Base-by-base conservation (phyloP, 1,139 yeast species). In the Debaryomycetaceae sp. region DNA sequence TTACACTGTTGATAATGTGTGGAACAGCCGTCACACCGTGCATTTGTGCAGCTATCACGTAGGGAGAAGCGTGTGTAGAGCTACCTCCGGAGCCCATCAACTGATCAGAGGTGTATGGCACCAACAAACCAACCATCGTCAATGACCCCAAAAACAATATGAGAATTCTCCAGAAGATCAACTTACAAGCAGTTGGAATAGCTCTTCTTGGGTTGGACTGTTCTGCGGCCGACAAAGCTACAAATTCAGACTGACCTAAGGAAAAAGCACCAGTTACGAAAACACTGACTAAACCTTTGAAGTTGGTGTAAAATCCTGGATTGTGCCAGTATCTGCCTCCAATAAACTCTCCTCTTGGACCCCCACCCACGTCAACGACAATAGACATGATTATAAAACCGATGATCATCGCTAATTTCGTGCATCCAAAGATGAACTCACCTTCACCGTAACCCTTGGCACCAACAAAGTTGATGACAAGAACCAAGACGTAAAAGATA, bases 21-120 rank as follows among this genome's bases (percentile, higher is more conserved):
- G 82, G 83, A 45, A 84, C 68, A 47, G 80, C 83, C 40, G 61
- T 65, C 51, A 78, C 72, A 50, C 82, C 82, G 39, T 77, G 81
- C 41, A 72, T 69, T 39, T 63, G 68, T 48, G 81, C 74, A 37
- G 86, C 84, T 60, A 81, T 76, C 45, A 81, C 85, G 52, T 80
- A 81, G 9, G 85, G 85, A 33, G 85, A 80, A 24, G 83, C 79
- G 7, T 79, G 63, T 20, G 80, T 80, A 56, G 77, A 80, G 31
- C 68, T 77, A 36, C 71, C 63, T 6, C 36, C 24, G 35, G 35
- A 34, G 5, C 70, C 71, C 65, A 66, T 58, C 44, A 66, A 59
- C 34, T 57, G 49, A 51, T 58, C 62, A 35, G 68, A 63, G 47
- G 49, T 56, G 53, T 62, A 55, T 35, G 71, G 70, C 41, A 66